phyloP scores from a whole-genome alignment of 2,329 filamentous ascomycete species.

The Fusarium tuaranense region DNA sequence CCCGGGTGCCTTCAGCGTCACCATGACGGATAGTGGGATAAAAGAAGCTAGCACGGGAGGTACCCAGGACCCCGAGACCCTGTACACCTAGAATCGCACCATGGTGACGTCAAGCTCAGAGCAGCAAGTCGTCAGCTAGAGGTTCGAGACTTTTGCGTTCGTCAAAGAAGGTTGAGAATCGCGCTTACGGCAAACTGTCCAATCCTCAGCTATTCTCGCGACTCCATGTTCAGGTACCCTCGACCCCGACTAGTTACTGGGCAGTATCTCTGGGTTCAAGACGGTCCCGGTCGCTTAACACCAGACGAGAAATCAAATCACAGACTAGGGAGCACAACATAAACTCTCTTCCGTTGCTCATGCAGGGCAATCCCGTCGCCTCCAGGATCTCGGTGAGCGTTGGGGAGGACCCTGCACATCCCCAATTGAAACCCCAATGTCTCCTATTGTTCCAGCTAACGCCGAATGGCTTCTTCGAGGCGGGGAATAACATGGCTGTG shows the following conservation, averaged over 20 bases:
- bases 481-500: neutral
- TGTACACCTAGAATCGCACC: constrained; percentile 35
- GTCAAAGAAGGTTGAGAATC: constrained; percentile 7
- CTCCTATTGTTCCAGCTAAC: constrained; percentile 12
- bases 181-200: constrained; percentile 5
- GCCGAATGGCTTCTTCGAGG: neutral
- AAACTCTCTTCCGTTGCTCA: constrained; percentile 23
- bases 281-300: constrained; percentile 6
- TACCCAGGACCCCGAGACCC: constrained; percentile 35
- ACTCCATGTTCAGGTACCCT: constrained; percentile 18
- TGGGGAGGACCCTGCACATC: constrained; percentile 34
- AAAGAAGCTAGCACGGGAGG: constrained; percentile 20
- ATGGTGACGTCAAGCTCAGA: constrained; percentile 45
- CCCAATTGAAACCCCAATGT: constrained; percentile 17
- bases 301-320: constrained; percentile 6
- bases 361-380: constrained; percentile 33
- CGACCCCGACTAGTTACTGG: constrained; percentile 2
- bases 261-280: neutral
- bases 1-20: constrained; percentile 34
- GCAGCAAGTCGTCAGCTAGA: constrained; percentile 25
- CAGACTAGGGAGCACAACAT: constrained; percentile 16
- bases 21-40: constrained; percentile 41
- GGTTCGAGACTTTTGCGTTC: constrained; percentile 19
- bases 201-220: constrained; percentile 3
- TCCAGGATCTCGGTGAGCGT: constrained; percentile 12